Percentiles rank a stretch among this genome's conserved stretches.
Conservation (phyloP, 2,329 filamentous ascomycete species). For the Trichoderma sp. region DNA sequence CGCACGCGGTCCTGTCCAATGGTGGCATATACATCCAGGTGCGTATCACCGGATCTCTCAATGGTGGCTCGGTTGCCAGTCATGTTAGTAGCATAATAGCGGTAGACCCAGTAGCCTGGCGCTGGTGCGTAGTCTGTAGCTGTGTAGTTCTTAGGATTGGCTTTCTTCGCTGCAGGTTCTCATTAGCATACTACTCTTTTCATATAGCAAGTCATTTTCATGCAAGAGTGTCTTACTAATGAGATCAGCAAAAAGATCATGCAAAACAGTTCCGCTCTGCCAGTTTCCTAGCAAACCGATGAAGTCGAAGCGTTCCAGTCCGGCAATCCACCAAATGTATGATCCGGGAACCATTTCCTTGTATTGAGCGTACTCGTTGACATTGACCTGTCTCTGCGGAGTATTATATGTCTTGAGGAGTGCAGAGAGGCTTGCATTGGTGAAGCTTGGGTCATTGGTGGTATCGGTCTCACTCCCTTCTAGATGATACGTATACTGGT, state of each 20-base stretch:
- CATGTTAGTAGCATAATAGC: slow-evolving; percentile 25
- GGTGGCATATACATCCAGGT: slow-evolving; percentile 23
- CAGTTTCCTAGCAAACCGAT: background rate
- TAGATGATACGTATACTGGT: slow-evolving; percentile 20
- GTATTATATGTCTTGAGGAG: background rate
- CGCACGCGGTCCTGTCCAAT: background rate
- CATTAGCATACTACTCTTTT: background rate
- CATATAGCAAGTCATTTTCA: background rate
- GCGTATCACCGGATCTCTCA: slow-evolving; percentile 1
- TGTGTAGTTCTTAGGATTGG: background rate
- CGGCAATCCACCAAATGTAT: background rate
- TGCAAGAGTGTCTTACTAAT: background rate
- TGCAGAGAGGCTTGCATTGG: slow-evolving; percentile 5
- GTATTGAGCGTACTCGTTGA: background rate
- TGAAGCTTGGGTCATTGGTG: slow-evolving; percentile 17
- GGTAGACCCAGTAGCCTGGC: slow-evolving; percentile 12
- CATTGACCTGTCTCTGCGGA: background rate
- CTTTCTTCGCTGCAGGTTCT: background rate
- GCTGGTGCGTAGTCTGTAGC: background rate
- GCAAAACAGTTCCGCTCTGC: background rate
- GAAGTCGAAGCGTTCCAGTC: background rate
- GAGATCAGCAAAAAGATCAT: background rate
- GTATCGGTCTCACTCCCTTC: slow-evolving; percentile 8
- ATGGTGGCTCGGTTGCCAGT: slow-evolving; percentile 16
- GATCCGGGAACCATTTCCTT: background rate